Percentiles rank a stretch among this genome's conserved stretches.
Conservation (phyloP, 2,329 filamentous ascomycete species). For the Cryphonectria parasitica region DNA sequence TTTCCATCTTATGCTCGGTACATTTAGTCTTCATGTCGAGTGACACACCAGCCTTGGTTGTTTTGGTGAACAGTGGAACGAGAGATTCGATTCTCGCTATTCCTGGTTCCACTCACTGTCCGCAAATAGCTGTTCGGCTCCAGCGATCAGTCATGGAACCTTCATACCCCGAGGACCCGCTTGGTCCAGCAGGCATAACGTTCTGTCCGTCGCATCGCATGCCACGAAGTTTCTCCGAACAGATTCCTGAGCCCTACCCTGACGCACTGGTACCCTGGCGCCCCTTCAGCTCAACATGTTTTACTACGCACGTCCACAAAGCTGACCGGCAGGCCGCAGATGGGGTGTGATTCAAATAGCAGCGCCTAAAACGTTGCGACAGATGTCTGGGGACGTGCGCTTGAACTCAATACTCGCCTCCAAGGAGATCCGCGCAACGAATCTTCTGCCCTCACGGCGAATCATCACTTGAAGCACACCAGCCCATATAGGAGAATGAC, state of each 20-base stretch:
- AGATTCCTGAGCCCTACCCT: conserved; percentile 22
- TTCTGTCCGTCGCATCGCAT: background rate
- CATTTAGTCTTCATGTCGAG: too few relatives aligned
- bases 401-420: background rate
- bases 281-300: conserved; percentile 22
- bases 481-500: conserved; percentile 1
- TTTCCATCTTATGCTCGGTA: background rate
- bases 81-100: conserved; percentile 6
- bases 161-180: conserved; percentile 11
- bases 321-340: conserved; percentile 19
- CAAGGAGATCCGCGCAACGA: background rate
- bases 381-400: conserved; percentile 13
- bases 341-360: conserved; percentile 19
- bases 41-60: background rate
- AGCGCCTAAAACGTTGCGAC: conserved; percentile 15
- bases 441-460: background rate
- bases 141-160: conserved; percentile 7
- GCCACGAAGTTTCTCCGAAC: background rate
- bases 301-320: conserved; percentile 1
- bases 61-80: conserved; percentile 9
- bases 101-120: conserved; percentile 10
- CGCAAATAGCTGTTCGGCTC: conserved; percentile 13
- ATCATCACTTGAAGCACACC: background rate
- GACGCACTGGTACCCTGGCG: conserved; percentile 23
- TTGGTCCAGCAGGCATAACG: conserved; percentile 1